These are phyloP conservation scores for Coniophora puteana DNA, from an alignment of 1,284 basidiomycete species.

Conservation along the genomic window DNA sequence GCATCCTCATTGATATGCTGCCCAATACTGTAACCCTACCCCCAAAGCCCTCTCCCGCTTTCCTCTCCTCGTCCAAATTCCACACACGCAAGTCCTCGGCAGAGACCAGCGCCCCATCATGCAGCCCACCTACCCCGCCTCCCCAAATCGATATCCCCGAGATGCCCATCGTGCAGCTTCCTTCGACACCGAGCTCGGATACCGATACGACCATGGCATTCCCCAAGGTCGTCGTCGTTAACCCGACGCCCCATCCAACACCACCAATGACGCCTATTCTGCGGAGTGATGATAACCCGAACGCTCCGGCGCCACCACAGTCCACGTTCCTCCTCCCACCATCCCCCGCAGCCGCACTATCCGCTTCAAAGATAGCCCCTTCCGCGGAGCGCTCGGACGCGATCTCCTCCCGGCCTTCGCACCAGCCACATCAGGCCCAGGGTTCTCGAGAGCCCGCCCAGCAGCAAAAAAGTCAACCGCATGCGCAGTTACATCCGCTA, in stretches of 20 bases:
- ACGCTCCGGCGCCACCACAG: conserved; percentile 18
- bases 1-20: conserved; percentile 56
- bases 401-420: not conserved
- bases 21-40: conserved; percentile 28
- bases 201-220: conserved; percentile 26
- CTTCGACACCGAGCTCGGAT: conserved; percentile 21
- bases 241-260: conserved; percentile 53
- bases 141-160: conserved; percentile 16
- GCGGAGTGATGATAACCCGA: conserved; percentile 12
- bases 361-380: not conserved
- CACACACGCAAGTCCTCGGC: conserved; percentile 4
- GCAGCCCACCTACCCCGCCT: conserved; percentile 5
- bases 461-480: not conserved
- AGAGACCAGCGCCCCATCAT: conserved; percentile 6
- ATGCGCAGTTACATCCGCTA: conserved; percentile 1
- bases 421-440: too few relatives aligned
- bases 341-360: conserved; percentile 17
- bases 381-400: not conserved
- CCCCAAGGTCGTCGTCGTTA: conserved; percentile 52
- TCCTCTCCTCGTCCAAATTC: conserved; percentile 10
- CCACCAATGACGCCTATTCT: conserved; percentile 48
- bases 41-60: conserved; percentile 21
- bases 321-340: conserved; percentile 30
- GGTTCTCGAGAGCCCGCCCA: too few relatives aligned
- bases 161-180: conserved; percentile 12